phyloP scores from a whole-genome alignment of 2,329 filamentous ascomycete species.

The Phaeosphaeria sp. region DNA sequence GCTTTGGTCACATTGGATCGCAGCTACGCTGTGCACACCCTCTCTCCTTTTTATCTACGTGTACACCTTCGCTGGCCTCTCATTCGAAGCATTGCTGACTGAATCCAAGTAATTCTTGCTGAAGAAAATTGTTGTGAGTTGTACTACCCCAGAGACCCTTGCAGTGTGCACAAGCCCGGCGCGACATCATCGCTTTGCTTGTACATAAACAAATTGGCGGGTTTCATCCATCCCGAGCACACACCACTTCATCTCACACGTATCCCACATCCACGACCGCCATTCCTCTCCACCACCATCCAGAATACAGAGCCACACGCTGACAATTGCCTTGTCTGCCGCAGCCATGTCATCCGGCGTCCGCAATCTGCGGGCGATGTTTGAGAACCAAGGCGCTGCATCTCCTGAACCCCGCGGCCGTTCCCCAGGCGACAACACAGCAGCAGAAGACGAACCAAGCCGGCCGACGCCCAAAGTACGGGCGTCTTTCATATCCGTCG shows the following conservation, averaged over 20 bases:
- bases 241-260: constrained; percentile 33
- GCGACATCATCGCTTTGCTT: constrained; percentile 21
- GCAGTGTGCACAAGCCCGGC: constrained; percentile 4
- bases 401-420: constrained; percentile 54
- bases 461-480: constrained; percentile 54
- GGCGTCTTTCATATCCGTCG: constrained; percentile 58
- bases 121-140: constrained; percentile 7
- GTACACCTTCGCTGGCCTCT: constrained; percentile 1
- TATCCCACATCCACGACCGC: constrained; percentile 16
- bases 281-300: constrained; percentile 21
- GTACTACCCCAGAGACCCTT: constrained; percentile 3
- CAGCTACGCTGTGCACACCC: constrained; percentile 12
- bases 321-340: constrained; percentile 30
- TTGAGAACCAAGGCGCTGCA: constrained; percentile 52
- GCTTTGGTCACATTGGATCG: constrained; percentile 23
- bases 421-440: constrained; percentile 48
- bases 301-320: constrained; percentile 23
- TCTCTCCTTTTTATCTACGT: constrained; percentile 9
- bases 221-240: constrained; percentile 24
- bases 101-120: constrained; percentile 3
- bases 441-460: constrained; percentile 33
- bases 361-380: constrained; percentile 58
- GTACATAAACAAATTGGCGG: constrained; percentile 31
- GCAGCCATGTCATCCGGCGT: constrained; percentile 59
- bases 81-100: background rate